Conservation (phyloP, 768 basidiomycete species). For the Leccinum barrowsii region DNA sequence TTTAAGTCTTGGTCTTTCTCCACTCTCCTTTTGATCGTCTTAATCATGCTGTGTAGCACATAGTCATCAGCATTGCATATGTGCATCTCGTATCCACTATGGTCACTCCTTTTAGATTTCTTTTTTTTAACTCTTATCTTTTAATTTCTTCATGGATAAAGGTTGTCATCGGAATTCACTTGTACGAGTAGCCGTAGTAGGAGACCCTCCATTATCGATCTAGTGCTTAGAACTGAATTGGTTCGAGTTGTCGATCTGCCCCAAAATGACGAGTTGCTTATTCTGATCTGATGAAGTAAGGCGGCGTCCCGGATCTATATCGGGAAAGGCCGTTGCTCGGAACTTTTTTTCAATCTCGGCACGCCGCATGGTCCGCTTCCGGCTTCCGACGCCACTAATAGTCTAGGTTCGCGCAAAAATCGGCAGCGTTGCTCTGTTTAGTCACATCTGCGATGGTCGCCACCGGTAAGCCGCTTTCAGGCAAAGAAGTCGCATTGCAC, state of each 20-base stretch:
- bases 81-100: constrained; percentile 4
- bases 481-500: constrained; percentile 52
- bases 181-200: background rate
- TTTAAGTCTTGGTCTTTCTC: background rate
- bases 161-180: background rate
- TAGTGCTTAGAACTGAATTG: constrained; percentile 1
- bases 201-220: background rate
- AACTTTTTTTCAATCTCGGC: background rate
- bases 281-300: background rate
- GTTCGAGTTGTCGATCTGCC: constrained; percentile 9
- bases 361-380: background rate
- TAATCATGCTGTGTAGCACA: constrained; percentile 18
- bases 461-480: constrained; percentile 33
- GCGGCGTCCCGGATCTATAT: background rate
- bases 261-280: background rate
- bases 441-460: constrained; percentile 10
- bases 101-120: constrained; percentile 21
- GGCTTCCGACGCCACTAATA: background rate
- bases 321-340: background rate
- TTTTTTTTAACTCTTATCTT: background rate
- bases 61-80: constrained; percentile 15
- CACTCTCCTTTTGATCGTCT: background rate
- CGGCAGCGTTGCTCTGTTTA: background rate
- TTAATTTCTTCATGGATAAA: constrained; percentile 24
- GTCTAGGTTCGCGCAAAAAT: background rate